These are phyloP conservation scores for Tulasnella sp. DNA, from an alignment of 768 basidiomycete genomes.

Conservation along the genomic window DNA sequence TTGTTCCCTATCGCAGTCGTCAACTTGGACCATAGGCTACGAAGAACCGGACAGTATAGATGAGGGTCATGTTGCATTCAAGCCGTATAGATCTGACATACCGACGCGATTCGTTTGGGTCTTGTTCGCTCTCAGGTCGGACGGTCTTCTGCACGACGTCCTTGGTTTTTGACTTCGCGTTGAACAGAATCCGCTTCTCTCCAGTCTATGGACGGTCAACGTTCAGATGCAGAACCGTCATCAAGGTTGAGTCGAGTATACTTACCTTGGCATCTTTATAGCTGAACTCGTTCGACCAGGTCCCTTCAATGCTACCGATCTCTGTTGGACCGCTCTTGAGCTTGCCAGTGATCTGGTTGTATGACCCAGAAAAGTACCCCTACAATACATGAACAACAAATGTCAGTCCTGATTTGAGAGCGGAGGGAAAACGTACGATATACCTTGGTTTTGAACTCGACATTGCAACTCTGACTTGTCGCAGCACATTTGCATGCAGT, in stretches of 20 bases:
- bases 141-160: conserved; percentile 72
- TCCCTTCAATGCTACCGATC: conserved; percentile 76
- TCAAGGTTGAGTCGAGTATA: not conserved
- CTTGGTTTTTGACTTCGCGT: conserved; percentile 63
- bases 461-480: conserved; percentile 59
- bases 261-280: conserved; percentile 58
- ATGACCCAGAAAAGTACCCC: conserved; percentile 94
- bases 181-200: conserved; percentile 68
- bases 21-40: conserved; percentile 68
- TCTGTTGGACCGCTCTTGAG: conserved; percentile 51
- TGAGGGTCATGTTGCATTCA: not conserved
- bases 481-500: conserved; percentile 77
- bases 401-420: not conserved
- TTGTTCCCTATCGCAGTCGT: conserved; percentile 75
- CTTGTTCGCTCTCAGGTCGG: conserved; percentile 76
- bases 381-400: conserved; percentile 28
- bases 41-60: not conserved
- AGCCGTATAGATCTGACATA: conserved; percentile 26
- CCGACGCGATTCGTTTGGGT: conserved; percentile 81
- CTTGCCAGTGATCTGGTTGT: conserved; percentile 80
- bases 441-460: conserved; percentile 98
- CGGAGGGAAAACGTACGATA: too few species aligned
- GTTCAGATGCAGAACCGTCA: not conserved
- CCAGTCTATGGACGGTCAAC: conserved; percentile 38
- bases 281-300: conserved; percentile 88